These are phyloP conservation scores for Oidiodendron maius DNA, from an alignment of 495 filamentous ascomycete genomes.

Conservation along the genomic window DNA sequence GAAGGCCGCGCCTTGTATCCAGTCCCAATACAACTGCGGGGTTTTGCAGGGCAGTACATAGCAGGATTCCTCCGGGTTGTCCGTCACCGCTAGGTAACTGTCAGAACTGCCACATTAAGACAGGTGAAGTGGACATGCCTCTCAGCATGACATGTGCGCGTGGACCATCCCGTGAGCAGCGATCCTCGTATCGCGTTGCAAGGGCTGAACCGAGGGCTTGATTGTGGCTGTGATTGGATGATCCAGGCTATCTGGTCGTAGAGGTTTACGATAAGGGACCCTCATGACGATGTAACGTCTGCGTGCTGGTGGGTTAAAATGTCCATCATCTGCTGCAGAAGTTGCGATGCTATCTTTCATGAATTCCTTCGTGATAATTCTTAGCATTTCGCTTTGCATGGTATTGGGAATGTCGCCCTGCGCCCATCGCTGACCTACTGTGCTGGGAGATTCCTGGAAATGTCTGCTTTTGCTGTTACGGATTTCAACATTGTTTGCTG, in stretches of 20 bases:
- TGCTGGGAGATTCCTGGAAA: conserved; percentile 24
- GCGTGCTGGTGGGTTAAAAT: not conserved
- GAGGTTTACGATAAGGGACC: not conserved
- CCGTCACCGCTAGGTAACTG: too few relatives aligned
- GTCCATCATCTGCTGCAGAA: not conserved
- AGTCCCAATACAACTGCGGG: too few relatives aligned
- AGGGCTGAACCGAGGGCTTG: not conserved
- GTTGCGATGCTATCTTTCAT: not conserved
- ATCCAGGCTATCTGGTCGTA: not conserved
- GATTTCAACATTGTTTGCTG: conserved; percentile 82
- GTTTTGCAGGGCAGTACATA: too few relatives aligned
- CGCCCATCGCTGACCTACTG: too few relatives aligned
- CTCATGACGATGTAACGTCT: not conserved
- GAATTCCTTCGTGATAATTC: not conserved
- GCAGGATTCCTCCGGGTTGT: too few relatives aligned
- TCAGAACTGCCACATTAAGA: too few relatives aligned
- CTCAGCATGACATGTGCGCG: not conserved
- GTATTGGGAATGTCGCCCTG: not conserved
- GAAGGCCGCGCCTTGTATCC: too few relatives aligned
- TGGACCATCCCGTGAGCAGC: not conserved
- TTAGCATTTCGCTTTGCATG: not conserved
- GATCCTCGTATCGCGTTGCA: not conserved
- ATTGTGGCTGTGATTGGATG: not conserved
- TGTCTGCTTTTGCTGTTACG: conserved; percentile 70
- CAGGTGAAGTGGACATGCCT: too few relatives aligned